Base-by-base conservation (phyloP, 2,329 filamentous ascomycete genomes). In the Pseudohalonectria lignicola region DNA sequence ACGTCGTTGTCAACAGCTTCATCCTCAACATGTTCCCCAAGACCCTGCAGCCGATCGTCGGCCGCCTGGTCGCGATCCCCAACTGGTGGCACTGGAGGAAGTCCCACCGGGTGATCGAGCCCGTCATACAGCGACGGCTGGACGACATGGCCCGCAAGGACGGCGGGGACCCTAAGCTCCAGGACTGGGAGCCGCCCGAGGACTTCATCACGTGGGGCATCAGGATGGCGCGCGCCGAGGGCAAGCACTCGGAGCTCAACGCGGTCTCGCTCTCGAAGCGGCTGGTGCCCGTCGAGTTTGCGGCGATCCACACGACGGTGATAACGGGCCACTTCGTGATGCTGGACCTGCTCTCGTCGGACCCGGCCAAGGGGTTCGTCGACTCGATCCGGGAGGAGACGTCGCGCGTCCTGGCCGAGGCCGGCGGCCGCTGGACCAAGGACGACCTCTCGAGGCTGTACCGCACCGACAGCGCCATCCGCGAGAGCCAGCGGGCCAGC, bases 121-220 rank as follows among this genome's bases (percentile, higher is more conserved):
- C 73, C 0, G 34, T 70, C n/a, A 68, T 78, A 40, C 47, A 58
- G 21, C 49, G 67, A 45, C 66, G 74, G 1, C 54, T 76, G 8
- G 47, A 57, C 10, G 59, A 67, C 36, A 63, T 75, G 49, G 47
- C 50, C 19, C 60, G 56, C 37, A 63, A 65, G 37, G 57, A 58
- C 2, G 48, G 47, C 6, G 56, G 54, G 0, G 62, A 70, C 20
- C 52, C 62, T 2, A 57, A 53, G 3, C 61, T 59, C 39, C 58
- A 63, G 18, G 43, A 53, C 20, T 66, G 60, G 55, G 46, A 53
- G 4, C 60, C 66, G 6, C 68, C 71, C 0, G 70, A 76, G 34
- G 72, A 76, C 53, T 74, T 69, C 46, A 54, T 77, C 20, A 74
- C 67, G 5, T 79, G 74, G 74, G 59, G 62, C 33, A 71, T 77